phyloP scores from a whole-genome alignment of 31 red algal species.

The Porphyra umbilicalis region DNA sequence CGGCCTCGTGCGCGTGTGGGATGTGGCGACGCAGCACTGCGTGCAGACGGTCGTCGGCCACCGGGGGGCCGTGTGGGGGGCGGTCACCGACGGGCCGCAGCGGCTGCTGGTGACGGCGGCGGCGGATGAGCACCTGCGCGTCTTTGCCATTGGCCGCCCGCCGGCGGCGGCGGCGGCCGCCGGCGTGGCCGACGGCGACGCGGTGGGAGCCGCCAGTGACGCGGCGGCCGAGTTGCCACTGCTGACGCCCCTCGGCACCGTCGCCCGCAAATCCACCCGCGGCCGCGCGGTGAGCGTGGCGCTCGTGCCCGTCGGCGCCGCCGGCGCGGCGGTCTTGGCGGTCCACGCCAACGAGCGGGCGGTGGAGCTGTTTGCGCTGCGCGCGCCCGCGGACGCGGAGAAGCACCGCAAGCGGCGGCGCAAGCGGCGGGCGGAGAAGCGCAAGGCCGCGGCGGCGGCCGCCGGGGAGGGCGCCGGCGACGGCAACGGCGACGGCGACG shows the following conservation, averaged over 20 bases:
- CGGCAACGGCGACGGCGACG: background rate
- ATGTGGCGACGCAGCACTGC: slow-evolving; percentile 58
- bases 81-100: slow-evolving; percentile 18
- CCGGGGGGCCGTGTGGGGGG: slow-evolving; percentile 43
- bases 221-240: background rate
- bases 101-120: slow-evolving; percentile 41
- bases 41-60: slow-evolving; percentile 79
- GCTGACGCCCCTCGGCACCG: background rate
- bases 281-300: background rate
- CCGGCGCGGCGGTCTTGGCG: background rate
- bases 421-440: slow-evolving; percentile 16
- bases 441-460: slow-evolving; percentile 3
- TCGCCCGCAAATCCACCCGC: background rate
- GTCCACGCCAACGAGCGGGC: slow-evolving; percentile 4
- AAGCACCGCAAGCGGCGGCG: slow-evolving; percentile 38
- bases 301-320: background rate
- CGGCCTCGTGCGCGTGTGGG: slow-evolving; percentile 63
- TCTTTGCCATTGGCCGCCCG: slow-evolving; percentile 4
- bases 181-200: background rate
- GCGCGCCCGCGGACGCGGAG: slow-evolving; percentile 21
- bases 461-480: slow-evolving; percentile 12
- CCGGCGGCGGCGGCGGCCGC: background rate
- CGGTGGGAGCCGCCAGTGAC: too few relatives aligned
- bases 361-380: slow-evolving; percentile 46
- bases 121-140: slow-evolving; percentile 31